Percentiles rank a stretch among this genome's conserved stretches.
phyloP scores from a whole-genome alignment of 768 basidiomycete genomes.

The Suillus luteus region DNA sequence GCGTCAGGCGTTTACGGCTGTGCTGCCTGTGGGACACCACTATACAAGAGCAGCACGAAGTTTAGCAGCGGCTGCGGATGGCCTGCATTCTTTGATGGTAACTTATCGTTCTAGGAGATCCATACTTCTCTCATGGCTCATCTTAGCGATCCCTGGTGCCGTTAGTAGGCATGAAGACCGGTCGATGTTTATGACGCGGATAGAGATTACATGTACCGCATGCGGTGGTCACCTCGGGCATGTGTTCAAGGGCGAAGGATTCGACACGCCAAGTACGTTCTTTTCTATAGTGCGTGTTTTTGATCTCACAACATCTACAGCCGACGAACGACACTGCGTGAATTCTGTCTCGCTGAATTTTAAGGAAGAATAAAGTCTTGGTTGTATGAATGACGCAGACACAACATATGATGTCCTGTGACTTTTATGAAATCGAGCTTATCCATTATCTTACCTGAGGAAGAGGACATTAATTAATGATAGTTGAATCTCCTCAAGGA shows the following conservation, averaged over 20 bases:
- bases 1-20: slow-evolving; percentile 75
- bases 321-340: slow-evolving; percentile 86
- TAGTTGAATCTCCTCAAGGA: neutral
- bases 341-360: slow-evolving; percentile 89
- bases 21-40: slow-evolving; percentile 75
- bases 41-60: slow-evolving; percentile 90
- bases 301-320: slow-evolving; percentile 37
- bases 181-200: slow-evolving; percentile 66
- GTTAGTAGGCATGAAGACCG: slow-evolving; percentile 58
- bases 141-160: slow-evolving; percentile 83
- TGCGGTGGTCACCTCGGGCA: slow-evolving; percentile 95
- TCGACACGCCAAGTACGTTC: slow-evolving; percentile 69
- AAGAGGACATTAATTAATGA: neutral
- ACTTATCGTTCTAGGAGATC: slow-evolving; percentile 12
- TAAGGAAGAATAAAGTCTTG: slow-evolving; percentile 37
- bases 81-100: slow-evolving; percentile 97
- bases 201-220: slow-evolving; percentile 86
- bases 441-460: neutral
- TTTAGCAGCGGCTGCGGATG: slow-evolving; percentile 94
- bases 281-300: neutral
- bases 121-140: slow-evolving; percentile 5
- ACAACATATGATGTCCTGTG: neutral
- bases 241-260: slow-evolving; percentile 93
- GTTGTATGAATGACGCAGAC: neutral
- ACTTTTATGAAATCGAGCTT: neutral